Percentiles rank a stretch among this genome's conserved stretches.
phyloP scores from a whole-genome alignment of 495 filamentous ascomycete species.

The Bacidia rubella region DNA sequence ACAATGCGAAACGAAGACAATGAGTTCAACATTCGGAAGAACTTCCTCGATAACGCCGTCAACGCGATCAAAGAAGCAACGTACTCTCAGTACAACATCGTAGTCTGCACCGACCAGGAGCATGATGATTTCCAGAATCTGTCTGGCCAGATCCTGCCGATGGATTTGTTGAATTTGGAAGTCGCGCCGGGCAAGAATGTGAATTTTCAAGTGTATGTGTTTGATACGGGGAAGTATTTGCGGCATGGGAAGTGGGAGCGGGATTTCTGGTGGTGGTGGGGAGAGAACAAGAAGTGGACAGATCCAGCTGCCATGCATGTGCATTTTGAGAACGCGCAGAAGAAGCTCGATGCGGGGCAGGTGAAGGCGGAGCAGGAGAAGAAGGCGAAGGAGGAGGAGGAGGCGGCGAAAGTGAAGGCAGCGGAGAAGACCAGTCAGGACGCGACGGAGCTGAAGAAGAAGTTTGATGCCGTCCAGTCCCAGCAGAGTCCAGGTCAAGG shows the following conservation, averaged over 20 bases:
- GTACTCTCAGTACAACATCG: constrained; percentile 10
- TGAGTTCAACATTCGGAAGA: constrained; percentile 11
- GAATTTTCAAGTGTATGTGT: constrained; percentile 14
- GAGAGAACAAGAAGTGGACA: constrained; percentile 6
- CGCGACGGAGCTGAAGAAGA: not conserved
- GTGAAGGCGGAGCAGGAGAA: constrained; percentile 7
- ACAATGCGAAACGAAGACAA: constrained; percentile 5
- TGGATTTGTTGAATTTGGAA: constrained; percentile 11
- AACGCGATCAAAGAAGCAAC: constrained; percentile 10
- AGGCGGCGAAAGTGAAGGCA: constrained; percentile 5
- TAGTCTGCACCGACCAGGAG: constrained; percentile 9
- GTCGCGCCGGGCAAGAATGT: constrained; percentile 7
- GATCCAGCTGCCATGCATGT: constrained; percentile 12
- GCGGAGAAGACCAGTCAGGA: constrained; percentile 3
- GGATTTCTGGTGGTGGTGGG: constrained; percentile 11
- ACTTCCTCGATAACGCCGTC: constrained; percentile 9
- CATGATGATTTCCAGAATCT: constrained; percentile 12
- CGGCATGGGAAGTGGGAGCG: constrained; percentile 13
- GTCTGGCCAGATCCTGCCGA: constrained; percentile 9
- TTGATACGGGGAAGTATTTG: constrained; percentile 11
- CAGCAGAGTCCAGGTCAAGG: too few relatives aligned
- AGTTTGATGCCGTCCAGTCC: not conserved
- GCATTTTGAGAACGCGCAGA: constrained; percentile 9
- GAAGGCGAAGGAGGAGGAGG: not conserved
- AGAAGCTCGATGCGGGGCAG: constrained; percentile 4